Evolutionary conservation across 306 rosid species (phyloP), one percentile per base, ranked within the genome.

Genomic region (Cicer judaicum): DNA sequence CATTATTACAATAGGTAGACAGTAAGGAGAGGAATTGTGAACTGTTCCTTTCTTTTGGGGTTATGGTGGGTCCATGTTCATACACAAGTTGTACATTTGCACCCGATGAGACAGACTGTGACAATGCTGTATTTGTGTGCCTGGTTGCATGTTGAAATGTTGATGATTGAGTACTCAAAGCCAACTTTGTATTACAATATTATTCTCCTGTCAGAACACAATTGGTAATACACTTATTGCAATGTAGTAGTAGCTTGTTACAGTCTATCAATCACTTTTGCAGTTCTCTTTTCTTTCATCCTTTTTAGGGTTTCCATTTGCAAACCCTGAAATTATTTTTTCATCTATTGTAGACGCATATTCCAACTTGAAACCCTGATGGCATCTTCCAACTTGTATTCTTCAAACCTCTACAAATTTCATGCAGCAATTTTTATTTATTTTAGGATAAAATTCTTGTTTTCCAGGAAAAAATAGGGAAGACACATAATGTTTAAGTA

Each of bases 51-150:
- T 71, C 52, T 42, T 21, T 50, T 38, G 56, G 72, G 73, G 79
- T 9, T 36, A 72, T 59, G 82, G 77, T 72, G 72, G 87, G 84
- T 62, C 82, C 82, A 59, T 60, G 77, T 43, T 75, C 73, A 80
- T 80, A 18, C 74, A 48, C 74, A 48, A 52, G 14, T 75, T 64
- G 79, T 64, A 64, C 38, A 10, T 39, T 41, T 64, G 81, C 60
- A 63, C 74, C 7, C 1, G n/a, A 36, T 6, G 46, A 66, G 61
- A 65, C 77, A 61, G 47, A 13, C 15, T 40, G 24, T 36, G 82
- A 72, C 53, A 66, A 21, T 39, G 64, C 36, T 29, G 36, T 29
- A 29, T 29, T 29, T 29, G 36, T 29, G 36, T 29, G 36, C 36
- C 36, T 29, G 36, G 36, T 29, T 29, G 36, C 36, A 11, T 53